Percentiles rank a stretch among this genome's conserved stretches.
phyloP scores from a whole-genome alignment of 2,329 filamentous ascomycete species.

The Fusarium cyanostomum region DNA sequence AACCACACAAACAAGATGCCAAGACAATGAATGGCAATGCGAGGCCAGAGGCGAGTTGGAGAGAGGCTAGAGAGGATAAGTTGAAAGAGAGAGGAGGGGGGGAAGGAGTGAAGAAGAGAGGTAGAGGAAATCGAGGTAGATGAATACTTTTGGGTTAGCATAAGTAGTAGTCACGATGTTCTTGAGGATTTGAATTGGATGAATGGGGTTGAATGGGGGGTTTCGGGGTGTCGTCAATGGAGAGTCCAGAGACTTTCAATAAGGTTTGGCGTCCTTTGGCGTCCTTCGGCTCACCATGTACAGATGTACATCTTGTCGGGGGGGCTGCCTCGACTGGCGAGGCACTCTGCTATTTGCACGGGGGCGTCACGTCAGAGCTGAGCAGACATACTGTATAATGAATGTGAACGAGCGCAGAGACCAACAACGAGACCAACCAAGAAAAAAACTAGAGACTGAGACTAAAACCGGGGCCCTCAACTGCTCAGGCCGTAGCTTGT shows the following conservation, averaged over 20 bases:
- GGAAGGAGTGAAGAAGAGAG: constrained; percentile 15
- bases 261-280: constrained; percentile 42
- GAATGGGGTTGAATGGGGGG: constrained; percentile 31
- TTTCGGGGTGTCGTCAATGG: constrained; percentile 39
- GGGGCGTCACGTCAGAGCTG: neutral
- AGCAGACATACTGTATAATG: constrained; percentile 9
- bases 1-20: constrained; percentile 9
- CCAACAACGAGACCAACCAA: constrained; percentile 13
- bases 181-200: constrained; percentile 35
- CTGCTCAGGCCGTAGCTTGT: constrained; percentile 31
- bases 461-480: constrained; percentile 16
- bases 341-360: constrained; percentile 8
- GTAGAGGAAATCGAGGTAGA: constrained; percentile 31
- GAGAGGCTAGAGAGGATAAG: constrained; percentile 3
- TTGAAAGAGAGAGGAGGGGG: constrained; percentile 19
- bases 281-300: constrained; percentile 39
- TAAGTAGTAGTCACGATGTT: constrained; percentile 37
- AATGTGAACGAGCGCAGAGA: constrained; percentile 26
- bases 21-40: constrained; percentile 4
- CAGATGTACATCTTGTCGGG: constrained; percentile 40
- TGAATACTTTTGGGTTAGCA: constrained; percentile 26
- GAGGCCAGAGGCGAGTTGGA: constrained; percentile 1
- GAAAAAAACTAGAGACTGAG: constrained; percentile 22
- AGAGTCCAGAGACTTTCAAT: constrained; percentile 38
- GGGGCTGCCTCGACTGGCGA: constrained; percentile 28